Evolutionary conservation across 164 flowering plant species (phyloP).

Genomic region (Nymphaea thermarum): DNA sequence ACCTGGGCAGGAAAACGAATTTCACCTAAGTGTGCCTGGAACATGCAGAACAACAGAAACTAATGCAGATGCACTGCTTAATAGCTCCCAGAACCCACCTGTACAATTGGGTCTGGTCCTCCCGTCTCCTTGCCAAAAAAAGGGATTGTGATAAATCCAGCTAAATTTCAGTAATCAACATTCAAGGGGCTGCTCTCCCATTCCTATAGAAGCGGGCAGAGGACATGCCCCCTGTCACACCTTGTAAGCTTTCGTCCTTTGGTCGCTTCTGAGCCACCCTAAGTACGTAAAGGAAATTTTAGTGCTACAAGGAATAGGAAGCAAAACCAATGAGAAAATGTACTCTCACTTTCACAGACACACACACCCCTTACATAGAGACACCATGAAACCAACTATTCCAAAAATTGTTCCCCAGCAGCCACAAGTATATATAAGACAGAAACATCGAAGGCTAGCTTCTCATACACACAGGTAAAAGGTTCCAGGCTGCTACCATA

Average conservation of each 20-base stretch:
- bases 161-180: neutral
- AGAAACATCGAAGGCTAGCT: neutral
- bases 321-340: neutral
- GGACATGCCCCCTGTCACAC: slow-evolving; percentile 9
- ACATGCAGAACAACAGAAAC: neutral
- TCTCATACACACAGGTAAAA: neutral
- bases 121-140: neutral
- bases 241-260: slow-evolving; percentile 25
- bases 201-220: slow-evolving; percentile 15
- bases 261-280: slow-evolving; percentile 10
- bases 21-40: neutral
- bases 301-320: neutral
- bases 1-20: neutral
- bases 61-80: neutral
- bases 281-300: neutral
- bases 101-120: neutral
- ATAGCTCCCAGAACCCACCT: neutral
- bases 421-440: too few relatives aligned
- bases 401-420: too few relatives aligned
- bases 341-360: too few relatives aligned
- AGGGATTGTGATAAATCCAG: neutral
- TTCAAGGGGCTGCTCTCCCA: slow-evolving; percentile 13
- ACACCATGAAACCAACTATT: too few relatives aligned
- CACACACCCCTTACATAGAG: too few relatives aligned
- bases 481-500: neutral